These are phyloP conservation scores for Quercus agrifolia DNA, from an alignment of 306 rosid genomes.

Conservation along the genomic window DNA sequence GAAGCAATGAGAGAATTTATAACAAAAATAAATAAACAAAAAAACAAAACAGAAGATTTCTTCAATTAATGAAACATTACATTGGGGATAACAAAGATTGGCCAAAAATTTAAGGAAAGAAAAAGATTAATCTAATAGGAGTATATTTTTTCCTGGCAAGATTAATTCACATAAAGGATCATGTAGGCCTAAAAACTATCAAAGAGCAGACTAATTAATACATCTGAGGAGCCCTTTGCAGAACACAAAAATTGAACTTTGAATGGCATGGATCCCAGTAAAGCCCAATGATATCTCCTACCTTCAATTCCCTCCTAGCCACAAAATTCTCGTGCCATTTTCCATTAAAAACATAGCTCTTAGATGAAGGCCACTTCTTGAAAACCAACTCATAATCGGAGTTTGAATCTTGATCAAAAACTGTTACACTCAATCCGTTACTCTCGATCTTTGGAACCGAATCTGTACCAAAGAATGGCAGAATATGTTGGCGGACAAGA, in stretches of 20 bases:
- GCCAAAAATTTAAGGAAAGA: too few relatives aligned
- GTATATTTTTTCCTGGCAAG: too few relatives aligned
- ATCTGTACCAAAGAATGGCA: conserved; percentile 27
- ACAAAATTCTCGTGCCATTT: conserved; percentile 39
- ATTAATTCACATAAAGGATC: too few relatives aligned
- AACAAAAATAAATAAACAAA: too few relatives aligned
- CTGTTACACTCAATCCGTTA: conserved; percentile 10
- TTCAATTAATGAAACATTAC: too few relatives aligned
- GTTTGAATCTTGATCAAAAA: conserved; percentile 31
- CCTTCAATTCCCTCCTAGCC: conserved; percentile 20
- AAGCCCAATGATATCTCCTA: conserved; percentile 34
- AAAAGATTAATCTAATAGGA: too few relatives aligned
- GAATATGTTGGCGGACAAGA: conserved; percentile 18
- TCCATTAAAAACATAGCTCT: conserved; percentile 30
- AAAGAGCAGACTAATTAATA: too few relatives aligned
- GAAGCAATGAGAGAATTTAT: too few relatives aligned
- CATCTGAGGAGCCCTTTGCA: too few relatives aligned
- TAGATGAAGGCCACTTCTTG: conserved; percentile 32
- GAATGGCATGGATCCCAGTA: conserved; percentile 23
- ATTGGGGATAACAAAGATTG: too few relatives aligned
- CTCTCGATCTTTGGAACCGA: conserved; percentile 13
- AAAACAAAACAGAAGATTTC: too few relatives aligned
- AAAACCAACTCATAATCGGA: conserved; percentile 27
- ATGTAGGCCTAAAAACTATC: too few relatives aligned
- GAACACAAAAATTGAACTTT: conserved; percentile 24